Evolutionary conservation across 257 asterid species (phyloP), one percentile per base, ranked within the genome.

Genomic region (Solanum habrochaites): DNA sequence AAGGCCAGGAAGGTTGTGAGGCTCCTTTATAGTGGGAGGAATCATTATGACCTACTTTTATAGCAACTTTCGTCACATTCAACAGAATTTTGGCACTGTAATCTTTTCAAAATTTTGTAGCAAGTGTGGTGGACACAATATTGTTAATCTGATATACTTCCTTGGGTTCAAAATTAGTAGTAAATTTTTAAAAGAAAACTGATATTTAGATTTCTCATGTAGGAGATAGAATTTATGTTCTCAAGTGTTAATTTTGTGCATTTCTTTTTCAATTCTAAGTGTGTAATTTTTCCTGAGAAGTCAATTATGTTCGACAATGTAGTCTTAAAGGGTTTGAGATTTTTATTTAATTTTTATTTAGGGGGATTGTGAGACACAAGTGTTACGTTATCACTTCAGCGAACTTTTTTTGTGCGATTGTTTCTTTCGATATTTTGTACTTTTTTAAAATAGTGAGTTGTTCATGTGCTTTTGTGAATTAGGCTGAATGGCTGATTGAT

Each of bases 31-130:
- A 90, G 97, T 8, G 99, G 99, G 27, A 89, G 90, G 64, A 97
- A 94, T 93, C 99, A 97, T 88, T 97, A 97, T 52, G 98, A 97
- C 77, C 92, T 95, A 45, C 98, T 97, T 74, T 97, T 93, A 45
- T 85, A 71, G 71, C 32, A 85, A 14, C 62, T 16, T 85, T 18
- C 16, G 47, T 13, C 78, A 60, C 43, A 11, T 15, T 84, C 56
- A 60, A 35, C 58, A 13, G 37, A 83, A 2, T 8, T 83, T 83
- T 11, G 2, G 39, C 62, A 18, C 11, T 78, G 42, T 27, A 45
- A 29, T 72, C 80, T 16, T 72, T 72, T 72, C 1, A 35, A 72
- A 45, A 15, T 0, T 78, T 78, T 78, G 83, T 43, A n/a, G 35
- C 4, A 7, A 77, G 0, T 25, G 39, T 75, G 10, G 37, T n/a